Evolutionary conservation across 805 yeast species (phyloP), one percentile per base, ranked within the genome.

Genomic region (Yamadazyma ubonensis): DNA sequence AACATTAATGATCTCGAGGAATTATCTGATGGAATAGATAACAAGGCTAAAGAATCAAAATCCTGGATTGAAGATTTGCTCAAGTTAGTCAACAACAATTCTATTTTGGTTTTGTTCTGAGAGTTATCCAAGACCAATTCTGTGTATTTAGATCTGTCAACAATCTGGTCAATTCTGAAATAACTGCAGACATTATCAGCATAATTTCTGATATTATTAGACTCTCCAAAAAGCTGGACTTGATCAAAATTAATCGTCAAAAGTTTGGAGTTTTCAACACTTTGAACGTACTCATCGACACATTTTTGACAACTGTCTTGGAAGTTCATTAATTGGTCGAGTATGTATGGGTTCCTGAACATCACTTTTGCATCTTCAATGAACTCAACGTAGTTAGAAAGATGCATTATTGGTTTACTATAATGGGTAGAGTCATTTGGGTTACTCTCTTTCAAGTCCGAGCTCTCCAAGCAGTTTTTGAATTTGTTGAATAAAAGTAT

Each of bases 261-360:
- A 38, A 69, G 51, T 19, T 48, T 52, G 15, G 46, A 36, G 14
- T 48, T 47, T 38, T 42, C 43, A 11, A 46, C 35, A 11, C n/a
- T 37, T 4, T 28, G 27, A 9, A 37, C 16, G 16, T 38, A 45
- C 10, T 39, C 39, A 2, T 43, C 46, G 3, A 64, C 38, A 12
- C 65, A 38, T 5, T 36, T 29, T 3, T 38, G 15, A 30, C 62
- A 52, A 6, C 46, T 44, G 3, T 20, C 12, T 29, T 42, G 44
- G 15, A 52, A 42, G 5, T 32, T 41, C 7, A 35, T 25, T 35
- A 69, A 51, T 41, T 58, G 64, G 8, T 63, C 69, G 20, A 63
- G 42, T 10, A 67, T 53, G 36, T 67, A 69, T 9, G 74, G 75
- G 41, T 69, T 69, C 29, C 72, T 54, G 19, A 69, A 36, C 6